Conservation (phyloP, 345 rosid species). For the Brassica incana region DNA sequence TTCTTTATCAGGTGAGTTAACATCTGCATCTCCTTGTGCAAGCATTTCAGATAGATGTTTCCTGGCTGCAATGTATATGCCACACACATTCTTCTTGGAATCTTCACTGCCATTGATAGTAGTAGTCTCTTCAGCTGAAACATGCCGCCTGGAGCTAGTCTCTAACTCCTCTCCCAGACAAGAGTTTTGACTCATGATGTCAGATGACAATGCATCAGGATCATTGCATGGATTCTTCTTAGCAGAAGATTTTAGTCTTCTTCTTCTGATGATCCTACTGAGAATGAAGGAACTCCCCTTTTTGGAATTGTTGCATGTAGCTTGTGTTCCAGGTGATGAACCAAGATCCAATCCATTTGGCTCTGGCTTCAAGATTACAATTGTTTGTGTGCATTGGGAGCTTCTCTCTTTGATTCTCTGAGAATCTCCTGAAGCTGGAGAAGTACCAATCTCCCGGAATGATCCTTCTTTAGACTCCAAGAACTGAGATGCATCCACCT, state of each 20-base stretch:
- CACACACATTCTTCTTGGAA: constrained; percentile 53
- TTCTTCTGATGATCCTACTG: constrained; percentile 23
- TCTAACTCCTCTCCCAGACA: constrained; percentile 20
- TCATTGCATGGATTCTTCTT: constrained; percentile 47
- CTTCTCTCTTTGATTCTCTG: constrained; percentile 42
- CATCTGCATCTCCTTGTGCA: constrained; percentile 50
- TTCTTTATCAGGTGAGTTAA: constrained; percentile 47
- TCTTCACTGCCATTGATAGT: constrained; percentile 37
- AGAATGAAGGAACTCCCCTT: constrained; percentile 47
- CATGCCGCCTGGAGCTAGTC: constrained; percentile 53
- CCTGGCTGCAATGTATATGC: constrained; percentile 83
- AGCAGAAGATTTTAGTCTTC: constrained; percentile 52
- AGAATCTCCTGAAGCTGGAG: neutral
- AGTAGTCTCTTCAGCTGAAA: constrained; percentile 51
- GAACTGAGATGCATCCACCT: constrained; percentile 62
- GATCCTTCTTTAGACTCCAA: constrained; percentile 60
- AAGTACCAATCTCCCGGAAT: constrained; percentile 1
- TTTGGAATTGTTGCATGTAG: constrained; percentile 66
- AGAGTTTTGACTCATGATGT: constrained; percentile 22
- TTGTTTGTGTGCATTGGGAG: constrained; percentile 59
- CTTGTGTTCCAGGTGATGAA: constrained; percentile 41
- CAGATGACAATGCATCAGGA: constrained; percentile 41
- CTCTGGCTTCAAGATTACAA: constrained; percentile 62
- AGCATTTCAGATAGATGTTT: constrained; percentile 88
- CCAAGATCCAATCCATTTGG: constrained; percentile 39